Evolutionary conservation across 768 basidiomycete species (phyloP).

Genomic region (Rhodotorula babjevae): DNA sequence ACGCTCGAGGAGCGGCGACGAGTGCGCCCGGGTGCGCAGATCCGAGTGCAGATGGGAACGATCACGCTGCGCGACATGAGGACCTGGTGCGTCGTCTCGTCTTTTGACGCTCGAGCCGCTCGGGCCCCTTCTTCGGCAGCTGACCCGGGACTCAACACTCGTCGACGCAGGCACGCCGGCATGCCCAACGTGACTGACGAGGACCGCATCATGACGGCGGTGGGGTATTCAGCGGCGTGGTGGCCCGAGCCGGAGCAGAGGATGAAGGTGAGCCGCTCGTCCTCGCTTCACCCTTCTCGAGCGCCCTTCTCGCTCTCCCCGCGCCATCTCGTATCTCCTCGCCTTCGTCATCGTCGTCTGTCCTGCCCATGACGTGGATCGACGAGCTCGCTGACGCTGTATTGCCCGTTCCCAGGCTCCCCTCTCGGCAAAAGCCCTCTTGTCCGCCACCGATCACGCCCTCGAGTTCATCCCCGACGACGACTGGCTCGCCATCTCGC

Average conservation of each 20-base stretch:
- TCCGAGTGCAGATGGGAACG: conserved; percentile 2
- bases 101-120: no score
- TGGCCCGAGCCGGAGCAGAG: neutral
- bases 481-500: neutral
- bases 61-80: conserved; percentile 10
- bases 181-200: conserved; percentile 21
- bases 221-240: conserved; percentile 9
- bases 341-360: no score
- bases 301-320: no score
- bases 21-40: conserved; percentile 1
- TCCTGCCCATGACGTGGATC: no score
- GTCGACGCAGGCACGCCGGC: neutral
- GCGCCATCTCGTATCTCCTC: no score
- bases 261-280: neutral
- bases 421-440: neutral
- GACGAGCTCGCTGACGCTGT: neutral
- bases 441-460: neutral
- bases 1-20: neutral
- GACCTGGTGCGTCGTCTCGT: neutral
- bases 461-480: conserved; percentile 3
- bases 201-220: conserved; percentile 23
- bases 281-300: no score
- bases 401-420: neutral
- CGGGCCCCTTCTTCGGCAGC: no score
- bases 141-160: no score